Percentiles rank a stretch among this genome's conserved stretches.
These are phyloP conservation scores for Alternaria atra DNA, from an alignment of 2,329 filamentous ascomycete species.

Conservation along the genomic window DNA sequence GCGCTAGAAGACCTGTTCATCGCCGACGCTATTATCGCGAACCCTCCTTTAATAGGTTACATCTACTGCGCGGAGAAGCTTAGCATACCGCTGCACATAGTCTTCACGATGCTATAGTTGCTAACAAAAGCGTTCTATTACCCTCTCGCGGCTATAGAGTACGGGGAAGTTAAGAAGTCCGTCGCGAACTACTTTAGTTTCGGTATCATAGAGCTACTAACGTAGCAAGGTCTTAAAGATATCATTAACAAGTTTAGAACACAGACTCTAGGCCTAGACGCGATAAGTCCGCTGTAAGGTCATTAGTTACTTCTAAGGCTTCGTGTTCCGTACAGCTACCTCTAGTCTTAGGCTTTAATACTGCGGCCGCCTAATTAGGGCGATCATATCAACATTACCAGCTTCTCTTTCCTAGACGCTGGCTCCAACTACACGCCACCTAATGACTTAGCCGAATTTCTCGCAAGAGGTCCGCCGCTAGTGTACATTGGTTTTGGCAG, in stretches of 20 bases:
- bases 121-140: slow-evolving; percentile 59
- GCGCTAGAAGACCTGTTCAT: slow-evolving; percentile 68
- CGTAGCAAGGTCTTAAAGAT: slow-evolving; percentile 62
- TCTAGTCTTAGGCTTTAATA: slow-evolving; percentile 55
- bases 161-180: slow-evolving; percentile 43
- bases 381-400: slow-evolving; percentile 51
- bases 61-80: slow-evolving; percentile 77
- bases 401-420: slow-evolving; percentile 57
- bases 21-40: slow-evolving; percentile 63
- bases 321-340: slow-evolving; percentile 56
- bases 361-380: slow-evolving; percentile 35
- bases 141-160: slow-evolving; percentile 60
- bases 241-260: slow-evolving; percentile 59
- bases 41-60: slow-evolving; percentile 37
- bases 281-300: slow-evolving; percentile 49
- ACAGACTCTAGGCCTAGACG: slow-evolving; percentile 53
- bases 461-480: slow-evolving; percentile 60
- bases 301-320: slow-evolving; percentile 52
- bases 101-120: slow-evolving; percentile 77
- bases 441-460: slow-evolving; percentile 54
- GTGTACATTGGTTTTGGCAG: slow-evolving; percentile 67
- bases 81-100: slow-evolving; percentile 77
- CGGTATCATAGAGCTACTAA: slow-evolving; percentile 58
- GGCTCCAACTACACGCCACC: slow-evolving; percentile 53
- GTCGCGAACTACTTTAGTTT: slow-evolving; percentile 59